Base-by-base conservation (phyloP, 768 basidiomycete species). In the Podaxis sp. region DNA sequence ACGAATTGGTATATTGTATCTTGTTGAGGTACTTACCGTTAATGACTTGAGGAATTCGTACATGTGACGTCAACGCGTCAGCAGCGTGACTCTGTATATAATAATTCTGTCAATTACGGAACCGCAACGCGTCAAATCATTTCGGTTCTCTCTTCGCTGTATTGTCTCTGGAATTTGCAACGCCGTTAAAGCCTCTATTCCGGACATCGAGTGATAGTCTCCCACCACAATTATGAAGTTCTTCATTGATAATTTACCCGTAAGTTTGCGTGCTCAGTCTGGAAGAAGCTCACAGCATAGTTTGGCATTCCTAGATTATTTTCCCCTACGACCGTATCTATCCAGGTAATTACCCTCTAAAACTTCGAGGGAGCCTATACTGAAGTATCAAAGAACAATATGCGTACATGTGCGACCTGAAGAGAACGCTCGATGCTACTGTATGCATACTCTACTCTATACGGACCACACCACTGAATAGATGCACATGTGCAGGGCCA, bases 321-420 rank as follows among this genome's bases (percentile, higher is more conserved):
- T 95, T 96, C 74, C 93, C 93, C 76, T 95, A 95, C 73, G 92
- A 95, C 81, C 87, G 93, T 72, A 94, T 99, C 71, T 99, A 97
- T 75, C 95, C 95, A 72, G 95, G 95, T 92, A 66, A 65, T 83
- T 66, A 26, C 55, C 44, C 49, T 55, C 54, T 68, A 37, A 69
- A 58, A 41, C 40, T 30, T 30, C 26, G 6, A 20, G 17, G 24
- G 30, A 46, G 37, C 54, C 44, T 53, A 30, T 56, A 33, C 62
- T 71, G 26, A 71, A 56, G 15, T 30, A 49, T 49, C 41, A 57
- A 44, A 95, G 97, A 99, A 72, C 97, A 99, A 87, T 99, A 96
- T 87, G 88, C 93, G 44, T 99, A 99, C 73, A 99, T 99, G 95
- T 95, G 94, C 76, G 97, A 99, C 77, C 83, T 99, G 66, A 99